Conservation (phyloP, 306 rosid species). For the Neltuma alba region DNA sequence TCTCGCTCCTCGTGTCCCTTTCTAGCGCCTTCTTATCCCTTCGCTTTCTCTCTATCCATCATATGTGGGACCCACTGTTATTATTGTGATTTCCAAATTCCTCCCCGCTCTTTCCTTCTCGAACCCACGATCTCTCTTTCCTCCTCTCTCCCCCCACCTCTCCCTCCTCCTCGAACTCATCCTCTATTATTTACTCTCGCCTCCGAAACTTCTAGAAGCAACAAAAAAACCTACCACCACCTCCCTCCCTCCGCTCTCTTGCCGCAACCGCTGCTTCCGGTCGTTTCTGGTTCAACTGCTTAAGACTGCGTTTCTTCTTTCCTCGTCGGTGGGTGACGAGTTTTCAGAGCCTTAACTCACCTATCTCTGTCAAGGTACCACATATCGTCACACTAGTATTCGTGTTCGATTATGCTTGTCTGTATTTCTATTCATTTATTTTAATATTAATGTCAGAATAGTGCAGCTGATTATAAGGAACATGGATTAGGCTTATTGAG, state of each 20-base stretch:
- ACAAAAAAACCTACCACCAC: slow-evolving; percentile 38
- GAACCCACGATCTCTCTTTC: slow-evolving; percentile 52
- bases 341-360: slow-evolving; percentile 2
- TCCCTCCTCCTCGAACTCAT: background rate
- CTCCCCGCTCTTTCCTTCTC: slow-evolving; percentile 49
- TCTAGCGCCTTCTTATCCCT: slow-evolving; percentile 10
- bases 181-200: slow-evolving; percentile 34
- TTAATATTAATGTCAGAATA: background rate
- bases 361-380: slow-evolving; percentile 32
- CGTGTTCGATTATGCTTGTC: background rate
- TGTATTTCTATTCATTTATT: background rate
- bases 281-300: background rate
- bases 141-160: background rate
- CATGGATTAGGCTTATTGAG: background rate
- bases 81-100: background rate
- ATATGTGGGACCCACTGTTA: slow-evolving; percentile 40
- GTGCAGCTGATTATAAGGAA: background rate
- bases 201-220: slow-evolving; percentile 84
- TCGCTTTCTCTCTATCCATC: background rate
- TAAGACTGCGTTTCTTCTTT: background rate
- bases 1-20: background rate
- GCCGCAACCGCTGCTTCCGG: slow-evolving; percentile 18
- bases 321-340: slow-evolving; percentile 15
- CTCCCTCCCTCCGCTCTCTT: background rate
- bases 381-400: background rate